Percentiles rank a stretch among this genome's conserved stretches.
phyloP scores from a whole-genome alignment of 805 yeast species.

The Ascoidea asiatica region DNA sequence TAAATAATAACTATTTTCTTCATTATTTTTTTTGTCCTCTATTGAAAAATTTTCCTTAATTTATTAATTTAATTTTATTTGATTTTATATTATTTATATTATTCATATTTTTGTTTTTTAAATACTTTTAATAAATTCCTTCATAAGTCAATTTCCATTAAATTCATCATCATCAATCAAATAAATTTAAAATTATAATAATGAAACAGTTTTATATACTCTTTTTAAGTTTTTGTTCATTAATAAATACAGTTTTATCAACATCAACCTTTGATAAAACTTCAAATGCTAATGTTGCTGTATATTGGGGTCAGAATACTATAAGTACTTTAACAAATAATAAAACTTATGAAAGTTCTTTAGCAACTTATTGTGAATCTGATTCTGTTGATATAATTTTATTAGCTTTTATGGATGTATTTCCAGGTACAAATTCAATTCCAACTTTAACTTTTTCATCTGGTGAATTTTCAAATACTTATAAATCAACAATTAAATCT shows the following conservation, averaged over 20 bases:
- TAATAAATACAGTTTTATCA: too few species aligned
- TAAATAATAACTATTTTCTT: too few species aligned
- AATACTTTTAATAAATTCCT: too few species aligned
- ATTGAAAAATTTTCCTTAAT: too few species aligned
- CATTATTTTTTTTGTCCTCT: too few species aligned
- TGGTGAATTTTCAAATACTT: slow-evolving; percentile 32
- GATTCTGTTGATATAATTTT: slow-evolving; percentile 61
- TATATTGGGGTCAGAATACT: slow-evolving; percentile 75
- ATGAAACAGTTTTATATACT: too few species aligned
- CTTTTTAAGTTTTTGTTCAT: too few species aligned
- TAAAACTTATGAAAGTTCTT: slow-evolving; percentile 19
- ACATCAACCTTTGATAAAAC: slow-evolving; percentile 20
- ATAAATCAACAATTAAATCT: slow-evolving; percentile 29
- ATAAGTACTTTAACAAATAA: slow-evolving; percentile 35
- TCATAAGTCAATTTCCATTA: too few species aligned
- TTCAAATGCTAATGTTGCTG: slow-evolving; percentile 43
- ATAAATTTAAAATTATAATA: too few species aligned
- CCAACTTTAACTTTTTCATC: slow-evolving; percentile 21
- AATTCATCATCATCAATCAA: slow-evolving; percentile 5
- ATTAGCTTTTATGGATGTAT: slow-evolving; percentile 54
- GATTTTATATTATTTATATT: too few species aligned
- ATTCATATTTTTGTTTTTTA: too few species aligned
- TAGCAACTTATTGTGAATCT: slow-evolving; percentile 49
- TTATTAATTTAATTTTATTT: too few species aligned
- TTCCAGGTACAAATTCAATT: slow-evolving; percentile 32